phyloP scores from a whole-genome alignment of 306 rosid genomes.

The Quercus ilex region DNA sequence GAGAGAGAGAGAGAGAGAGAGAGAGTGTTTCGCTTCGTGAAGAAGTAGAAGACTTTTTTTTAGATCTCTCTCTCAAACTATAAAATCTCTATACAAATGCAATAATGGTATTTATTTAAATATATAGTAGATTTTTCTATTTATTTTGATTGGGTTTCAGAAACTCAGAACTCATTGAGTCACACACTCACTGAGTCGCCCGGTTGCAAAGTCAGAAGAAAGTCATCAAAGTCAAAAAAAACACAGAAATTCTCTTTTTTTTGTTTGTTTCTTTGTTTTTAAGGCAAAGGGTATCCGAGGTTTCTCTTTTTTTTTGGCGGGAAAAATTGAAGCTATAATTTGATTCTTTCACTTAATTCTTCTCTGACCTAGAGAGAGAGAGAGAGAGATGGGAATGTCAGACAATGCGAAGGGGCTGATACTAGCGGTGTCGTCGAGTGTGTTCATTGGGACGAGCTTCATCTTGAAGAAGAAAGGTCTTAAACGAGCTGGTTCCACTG shows the following conservation, averaged over 20 bases:
- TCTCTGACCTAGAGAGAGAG: constrained; percentile 2
- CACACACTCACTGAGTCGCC: neutral
- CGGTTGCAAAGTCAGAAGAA: neutral
- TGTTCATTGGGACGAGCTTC: constrained; percentile 82
- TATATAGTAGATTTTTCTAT: too few species aligned
- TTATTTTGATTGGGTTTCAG: too few species aligned
- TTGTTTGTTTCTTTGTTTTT: neutral
- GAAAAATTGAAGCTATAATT: constrained; percentile 18
- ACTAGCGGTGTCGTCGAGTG: constrained; percentile 79
- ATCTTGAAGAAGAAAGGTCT: constrained; percentile 97
- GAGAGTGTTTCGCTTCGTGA: neutral
- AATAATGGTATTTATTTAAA: too few species aligned
- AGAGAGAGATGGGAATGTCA: constrained; percentile 45
- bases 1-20: neutral
- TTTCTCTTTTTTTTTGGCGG: constrained; percentile 27
- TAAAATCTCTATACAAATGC: too few species aligned
- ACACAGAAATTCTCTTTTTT: neutral
- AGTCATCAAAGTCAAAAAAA: neutral
- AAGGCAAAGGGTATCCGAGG: constrained; percentile 13
- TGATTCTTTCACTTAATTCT: neutral
- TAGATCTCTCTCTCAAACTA: neutral
- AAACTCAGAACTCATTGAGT: neutral
- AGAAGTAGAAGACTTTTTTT: neutral
- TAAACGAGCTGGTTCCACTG: constrained; percentile 69
- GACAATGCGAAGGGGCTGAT: constrained; percentile 71